Evolutionary conservation across 2,329 filamentous ascomycete species (phyloP).

Genomic region (Alternaria ethzedia): DNA sequence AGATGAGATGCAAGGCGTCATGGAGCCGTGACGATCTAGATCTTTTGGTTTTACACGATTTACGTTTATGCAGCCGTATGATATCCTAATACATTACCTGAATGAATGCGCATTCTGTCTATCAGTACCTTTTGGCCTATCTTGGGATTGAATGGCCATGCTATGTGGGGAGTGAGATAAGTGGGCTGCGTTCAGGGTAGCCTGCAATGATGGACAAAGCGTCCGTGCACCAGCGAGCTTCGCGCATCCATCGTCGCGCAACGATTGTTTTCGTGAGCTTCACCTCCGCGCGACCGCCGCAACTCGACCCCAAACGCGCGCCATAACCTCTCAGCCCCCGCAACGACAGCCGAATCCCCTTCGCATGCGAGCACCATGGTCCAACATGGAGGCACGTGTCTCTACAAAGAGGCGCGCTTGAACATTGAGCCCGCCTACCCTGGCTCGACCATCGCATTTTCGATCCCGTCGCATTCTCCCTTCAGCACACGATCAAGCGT

Average conservation of each 20-base stretch:
- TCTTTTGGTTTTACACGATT: conserved; percentile 3
- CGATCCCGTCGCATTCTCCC: conserved; percentile 42
- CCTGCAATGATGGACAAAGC: background rate
- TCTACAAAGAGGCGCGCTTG: conserved; percentile 87
- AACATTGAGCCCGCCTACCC: conserved; percentile 77
- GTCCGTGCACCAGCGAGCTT: conserved; percentile 29
- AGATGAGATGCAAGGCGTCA: background rate
- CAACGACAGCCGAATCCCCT: background rate
- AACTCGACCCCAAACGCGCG: conserved; percentile 19
- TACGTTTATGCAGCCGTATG: conserved; percentile 5
- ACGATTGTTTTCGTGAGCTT: conserved; percentile 44
- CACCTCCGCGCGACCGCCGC: conserved; percentile 27
- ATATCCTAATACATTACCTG: background rate
- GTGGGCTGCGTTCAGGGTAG: background rate
- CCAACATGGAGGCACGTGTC: conserved; percentile 65
- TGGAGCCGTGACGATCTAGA: conserved; percentile 7
- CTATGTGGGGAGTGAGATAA: background rate
- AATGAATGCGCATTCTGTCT: background rate
- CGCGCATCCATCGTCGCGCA: conserved; percentile 26
- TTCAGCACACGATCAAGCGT: conserved; percentile 39
- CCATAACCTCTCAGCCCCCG: conserved; percentile 11
- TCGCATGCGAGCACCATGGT: conserved; percentile 73
- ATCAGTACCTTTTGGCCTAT: background rate
- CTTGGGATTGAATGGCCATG: background rate
- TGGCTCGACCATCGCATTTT: conserved; percentile 72